A percentile compares a stretch with the other conserved stretches of the same genome.
These are phyloP conservation scores for Aegle marmelos DNA, from an alignment of 345 rosid genomes.

Conservation along the genomic window DNA sequence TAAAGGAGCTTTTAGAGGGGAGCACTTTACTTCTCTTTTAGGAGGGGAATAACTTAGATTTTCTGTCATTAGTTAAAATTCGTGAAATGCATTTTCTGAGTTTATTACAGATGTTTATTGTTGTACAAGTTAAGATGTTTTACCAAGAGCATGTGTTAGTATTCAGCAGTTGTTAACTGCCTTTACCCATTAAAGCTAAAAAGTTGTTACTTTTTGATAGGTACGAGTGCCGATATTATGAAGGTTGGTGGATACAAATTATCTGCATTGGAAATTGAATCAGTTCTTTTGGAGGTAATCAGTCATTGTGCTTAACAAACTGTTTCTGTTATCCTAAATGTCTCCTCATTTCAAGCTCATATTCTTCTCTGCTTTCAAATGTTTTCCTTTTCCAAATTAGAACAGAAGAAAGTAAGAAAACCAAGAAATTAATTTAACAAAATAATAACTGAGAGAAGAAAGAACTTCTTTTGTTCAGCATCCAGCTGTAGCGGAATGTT, in stretches of 20 bases:
- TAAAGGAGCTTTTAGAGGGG: too few relatives aligned
- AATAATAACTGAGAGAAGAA: neutral
- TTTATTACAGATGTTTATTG: neutral
- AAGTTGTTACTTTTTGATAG: constrained; percentile 31
- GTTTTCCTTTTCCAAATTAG: neutral
- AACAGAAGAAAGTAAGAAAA: neutral
- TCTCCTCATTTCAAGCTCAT: neutral
- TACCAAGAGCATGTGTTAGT: neutral
- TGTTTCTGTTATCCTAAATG: neutral
- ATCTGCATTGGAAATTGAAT: constrained; percentile 95
- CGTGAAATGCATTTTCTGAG: neutral
- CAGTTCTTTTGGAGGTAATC: constrained; percentile 77
- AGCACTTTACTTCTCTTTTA: neutral
- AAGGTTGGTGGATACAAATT: constrained; percentile 97
- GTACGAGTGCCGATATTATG: constrained; percentile 92
- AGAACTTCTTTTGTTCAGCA: constrained; percentile 51
- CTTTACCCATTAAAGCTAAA: neutral
- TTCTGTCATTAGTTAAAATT: neutral
- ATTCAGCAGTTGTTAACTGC: neutral
- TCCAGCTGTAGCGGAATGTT: constrained; percentile 78
- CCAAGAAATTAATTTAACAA: neutral
- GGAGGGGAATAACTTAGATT: neutral
- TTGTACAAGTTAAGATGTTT: neutral
- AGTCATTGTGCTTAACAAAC: neutral
- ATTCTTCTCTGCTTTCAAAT: neutral